Evolutionary conservation across 2,329 filamentous ascomycete species (phyloP).

Genomic region (Didymella glomerata): DNA sequence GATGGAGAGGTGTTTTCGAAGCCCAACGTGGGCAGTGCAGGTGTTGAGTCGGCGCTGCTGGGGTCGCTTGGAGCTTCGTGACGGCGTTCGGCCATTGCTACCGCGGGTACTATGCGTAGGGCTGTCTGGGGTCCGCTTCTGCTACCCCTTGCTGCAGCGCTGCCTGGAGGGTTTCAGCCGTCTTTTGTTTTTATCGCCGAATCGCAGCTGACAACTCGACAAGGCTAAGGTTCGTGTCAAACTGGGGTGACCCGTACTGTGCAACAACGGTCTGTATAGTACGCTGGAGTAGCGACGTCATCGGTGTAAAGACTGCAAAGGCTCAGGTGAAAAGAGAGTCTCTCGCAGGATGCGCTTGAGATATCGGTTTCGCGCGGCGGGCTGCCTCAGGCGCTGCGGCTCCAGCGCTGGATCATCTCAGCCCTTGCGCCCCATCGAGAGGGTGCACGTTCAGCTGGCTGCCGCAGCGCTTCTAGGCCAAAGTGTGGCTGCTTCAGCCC

Average conservation of each 20-base stretch:
- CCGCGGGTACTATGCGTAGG: slow-evolving; percentile 12
- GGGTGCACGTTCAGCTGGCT: slow-evolving; percentile 17
- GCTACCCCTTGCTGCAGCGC: slow-evolving; percentile 17
- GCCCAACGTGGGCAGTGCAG: slow-evolving; percentile 40
- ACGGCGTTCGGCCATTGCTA: slow-evolving; percentile 43
- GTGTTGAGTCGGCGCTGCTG: slow-evolving; percentile 37
- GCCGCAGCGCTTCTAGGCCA: slow-evolving; percentile 7
- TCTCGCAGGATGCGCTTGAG: background rate
- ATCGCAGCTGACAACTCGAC: slow-evolving; percentile 2
- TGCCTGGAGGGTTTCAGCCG: slow-evolving; percentile 16
- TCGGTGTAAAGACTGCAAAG: background rate
- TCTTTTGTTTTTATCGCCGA: slow-evolving; percentile 15
- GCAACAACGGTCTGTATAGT: slow-evolving; percentile 3
- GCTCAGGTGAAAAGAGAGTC: slow-evolving; percentile 3
- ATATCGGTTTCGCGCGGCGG: slow-evolving; percentile 3
- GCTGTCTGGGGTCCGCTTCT: slow-evolving; percentile 14
- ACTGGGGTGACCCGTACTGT: slow-evolving; percentile 13
- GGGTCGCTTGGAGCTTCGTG: slow-evolving; percentile 39
- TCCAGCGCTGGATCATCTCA: slow-evolving; percentile 15
- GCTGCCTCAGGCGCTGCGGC: slow-evolving; percentile 11
- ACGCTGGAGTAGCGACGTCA: slow-evolving; percentile 10
- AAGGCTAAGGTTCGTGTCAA: slow-evolving; percentile 1
- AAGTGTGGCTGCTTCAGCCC: slow-evolving; percentile 14
- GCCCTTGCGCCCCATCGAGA: slow-evolving; percentile 7
- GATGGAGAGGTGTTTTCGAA: slow-evolving; percentile 37